Percentiles rank a stretch among this genome's conserved stretches.
phyloP scores from a whole-genome alignment of 2,329 filamentous ascomycete species.

The Trichoderma atrobrunneum region DNA sequence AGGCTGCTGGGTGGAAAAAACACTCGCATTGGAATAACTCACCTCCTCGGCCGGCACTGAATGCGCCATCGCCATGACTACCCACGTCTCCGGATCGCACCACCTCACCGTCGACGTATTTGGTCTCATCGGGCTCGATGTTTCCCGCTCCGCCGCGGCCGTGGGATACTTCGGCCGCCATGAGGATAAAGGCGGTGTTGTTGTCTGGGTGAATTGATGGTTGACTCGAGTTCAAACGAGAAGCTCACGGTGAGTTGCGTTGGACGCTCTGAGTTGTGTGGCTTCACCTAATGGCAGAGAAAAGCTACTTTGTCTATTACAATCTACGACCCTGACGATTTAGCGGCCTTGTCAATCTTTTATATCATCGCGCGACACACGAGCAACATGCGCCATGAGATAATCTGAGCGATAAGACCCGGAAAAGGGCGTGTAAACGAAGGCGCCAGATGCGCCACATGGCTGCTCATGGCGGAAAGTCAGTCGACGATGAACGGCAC shows the following conservation, averaged over 20 bases:
- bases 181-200: constrained; percentile 16
- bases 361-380: background rate
- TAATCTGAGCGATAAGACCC: constrained; percentile 8
- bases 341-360: constrained; percentile 6
- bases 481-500: background rate
- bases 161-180: constrained; percentile 53
- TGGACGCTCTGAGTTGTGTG: background rate
- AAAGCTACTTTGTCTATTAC: background rate
- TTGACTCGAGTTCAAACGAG: background rate
- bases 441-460: constrained; percentile 21
- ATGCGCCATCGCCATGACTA: constrained; percentile 57
- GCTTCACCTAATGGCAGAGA: background rate
- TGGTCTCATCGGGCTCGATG: constrained; percentile 55
- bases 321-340: background rate
- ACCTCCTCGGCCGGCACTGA: constrained; percentile 60
- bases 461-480: constrained; percentile 13
- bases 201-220: background rate
- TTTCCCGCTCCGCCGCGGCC: constrained; percentile 62
- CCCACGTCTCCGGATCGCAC: constrained; percentile 53
- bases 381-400: background rate
- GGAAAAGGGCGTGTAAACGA: background rate
- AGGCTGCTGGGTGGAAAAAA: background rate
- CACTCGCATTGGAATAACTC: constrained; percentile 24
- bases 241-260: background rate
- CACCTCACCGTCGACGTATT: constrained; percentile 62